Evolutionary conservation across 352 stramenopile species (phyloP).

Genomic region (Pythium sp.): DNA sequence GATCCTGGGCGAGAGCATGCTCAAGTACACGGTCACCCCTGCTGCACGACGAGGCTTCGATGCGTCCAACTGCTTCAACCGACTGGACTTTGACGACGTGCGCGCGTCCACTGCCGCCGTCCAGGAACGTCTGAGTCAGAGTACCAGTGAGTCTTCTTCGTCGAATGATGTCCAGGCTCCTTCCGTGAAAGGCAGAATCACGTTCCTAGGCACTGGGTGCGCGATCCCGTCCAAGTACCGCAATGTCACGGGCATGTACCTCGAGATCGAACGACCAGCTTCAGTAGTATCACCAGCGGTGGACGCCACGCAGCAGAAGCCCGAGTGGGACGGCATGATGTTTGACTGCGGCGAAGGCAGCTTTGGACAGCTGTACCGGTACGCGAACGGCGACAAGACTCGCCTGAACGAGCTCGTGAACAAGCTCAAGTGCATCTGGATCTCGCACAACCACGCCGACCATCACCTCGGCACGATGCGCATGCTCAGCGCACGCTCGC

Average conservation of each 20-base stretch:
- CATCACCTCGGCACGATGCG: constrained; percentile 95
- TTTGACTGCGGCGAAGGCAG: constrained; percentile 97
- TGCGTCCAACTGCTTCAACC: constrained; percentile 41
- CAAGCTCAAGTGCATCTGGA: constrained; percentile 92
- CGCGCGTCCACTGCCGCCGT: constrained; percentile 30
- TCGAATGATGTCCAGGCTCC: background rate
- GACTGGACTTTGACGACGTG: constrained; percentile 49
- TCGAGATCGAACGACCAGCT: constrained; percentile 51
- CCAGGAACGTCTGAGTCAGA: constrained; percentile 5
- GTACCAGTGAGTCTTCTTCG: background rate
- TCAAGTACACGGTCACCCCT: constrained; percentile 64
- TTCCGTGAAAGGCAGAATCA: constrained; percentile 51
- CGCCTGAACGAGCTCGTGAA: constrained; percentile 52
- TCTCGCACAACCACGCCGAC: constrained; percentile 97
- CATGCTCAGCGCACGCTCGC: constrained; percentile 77
- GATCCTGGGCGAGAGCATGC: constrained; percentile 65
- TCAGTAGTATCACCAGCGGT: background rate
- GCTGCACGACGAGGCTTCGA: constrained; percentile 64
- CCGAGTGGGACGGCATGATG: constrained; percentile 72
- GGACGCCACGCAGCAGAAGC: background rate
- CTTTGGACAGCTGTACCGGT: constrained; percentile 89
- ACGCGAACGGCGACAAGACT: constrained; percentile 37
- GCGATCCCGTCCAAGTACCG: constrained; percentile 98
- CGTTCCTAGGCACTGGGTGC: constrained; percentile 96
- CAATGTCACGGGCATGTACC: constrained; percentile 96